Conservation (phyloP, 2,329 filamentous ascomycete species). For the Cadophora gregata region DNA sequence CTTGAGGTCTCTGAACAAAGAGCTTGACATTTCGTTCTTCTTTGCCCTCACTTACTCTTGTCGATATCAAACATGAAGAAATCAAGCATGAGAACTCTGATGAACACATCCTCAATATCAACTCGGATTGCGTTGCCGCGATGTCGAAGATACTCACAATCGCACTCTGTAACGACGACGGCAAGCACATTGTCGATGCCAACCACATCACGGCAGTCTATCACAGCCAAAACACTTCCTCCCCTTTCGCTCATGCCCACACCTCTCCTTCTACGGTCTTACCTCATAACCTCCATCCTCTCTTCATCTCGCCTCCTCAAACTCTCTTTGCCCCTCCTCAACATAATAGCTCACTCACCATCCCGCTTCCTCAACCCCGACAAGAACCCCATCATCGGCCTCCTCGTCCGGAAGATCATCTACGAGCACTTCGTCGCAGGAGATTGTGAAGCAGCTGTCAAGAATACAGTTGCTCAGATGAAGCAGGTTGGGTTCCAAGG, state of each 20-base stretch:
- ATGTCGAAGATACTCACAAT: slow-evolving; percentile 15
- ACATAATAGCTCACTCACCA: slow-evolving; percentile 10
- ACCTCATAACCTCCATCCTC: slow-evolving; percentile 15
- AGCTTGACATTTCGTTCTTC: background rate
- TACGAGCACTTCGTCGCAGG: slow-evolving; percentile 91
- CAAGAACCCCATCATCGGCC: slow-evolving; percentile 71
- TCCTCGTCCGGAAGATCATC: slow-evolving; percentile 76
- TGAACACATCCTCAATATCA: background rate
- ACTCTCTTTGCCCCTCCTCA: slow-evolving; percentile 17
- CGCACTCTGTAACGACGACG: background rate
- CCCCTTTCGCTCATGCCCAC: slow-evolving; percentile 19
- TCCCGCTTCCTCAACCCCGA: slow-evolving; percentile 56
- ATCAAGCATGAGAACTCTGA: background rate
- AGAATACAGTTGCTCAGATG: slow-evolving; percentile 64
- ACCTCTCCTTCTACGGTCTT: slow-evolving; percentile 14
- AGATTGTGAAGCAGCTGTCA: slow-evolving; percentile 71
- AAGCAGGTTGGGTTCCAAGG: slow-evolving; percentile 79
- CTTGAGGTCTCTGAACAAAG: no score
- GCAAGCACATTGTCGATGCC: background rate
- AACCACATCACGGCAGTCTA: background rate
- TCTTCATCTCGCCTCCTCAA: slow-evolving; percentile 21
- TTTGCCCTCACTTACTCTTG: no score
- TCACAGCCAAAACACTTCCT: background rate
- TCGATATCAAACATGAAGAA: background rate
- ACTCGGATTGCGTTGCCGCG: background rate